Base-by-base conservation (phyloP, 805 yeast genomes). In the Candida lessepsii region DNA sequence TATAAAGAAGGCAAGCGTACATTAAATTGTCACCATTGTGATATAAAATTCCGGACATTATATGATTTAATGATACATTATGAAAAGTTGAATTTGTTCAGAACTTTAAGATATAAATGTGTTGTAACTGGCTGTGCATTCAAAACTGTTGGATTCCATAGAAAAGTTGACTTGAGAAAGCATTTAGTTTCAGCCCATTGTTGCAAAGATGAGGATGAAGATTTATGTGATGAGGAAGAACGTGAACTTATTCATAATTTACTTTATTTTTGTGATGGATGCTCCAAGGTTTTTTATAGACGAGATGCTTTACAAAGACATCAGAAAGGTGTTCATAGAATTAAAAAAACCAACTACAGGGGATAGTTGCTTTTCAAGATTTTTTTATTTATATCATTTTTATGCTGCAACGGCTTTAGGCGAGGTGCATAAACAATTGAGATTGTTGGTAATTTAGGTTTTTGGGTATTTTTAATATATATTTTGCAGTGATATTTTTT, bases 81-180 rank as follows among this genome's bases (percentile, higher is more conserved):
- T 34, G 60, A 58, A 20, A 34, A 45, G 17, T 38, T 40, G 27
- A 42, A 50, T 21, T 29, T 54, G 5, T 44, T 44, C 16, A 44
- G 52, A 11, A 9, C 39, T 9, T 50, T 42, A n/a, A 42, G 39
- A 24, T 47, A 42, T 38, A 46, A 49, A 18, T 63, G 70, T 44
- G 66, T 66, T 1, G 53, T 60, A 1, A 37, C 44, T 10, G 46
- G 48, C 10, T 63, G 70, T 32, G 65, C 67, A 2, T 57, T 59
- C 52, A 46, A 48, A 27, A 35, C 56, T 2, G 52, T 63, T 29
- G 68, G 67, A 1, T 56, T 55, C 34, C 51, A 52, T 27, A 58
- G 61, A 32, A 61, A 56, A 35, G 57, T 58, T 3, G 49, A 52
- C 29, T 47, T 63, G 23, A 47, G 66, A 27, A 59, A 60, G 29